Evolutionary conservation across 306 rosid genomes (phyloP).

Genomic region (Quercus engelmannii): DNA sequence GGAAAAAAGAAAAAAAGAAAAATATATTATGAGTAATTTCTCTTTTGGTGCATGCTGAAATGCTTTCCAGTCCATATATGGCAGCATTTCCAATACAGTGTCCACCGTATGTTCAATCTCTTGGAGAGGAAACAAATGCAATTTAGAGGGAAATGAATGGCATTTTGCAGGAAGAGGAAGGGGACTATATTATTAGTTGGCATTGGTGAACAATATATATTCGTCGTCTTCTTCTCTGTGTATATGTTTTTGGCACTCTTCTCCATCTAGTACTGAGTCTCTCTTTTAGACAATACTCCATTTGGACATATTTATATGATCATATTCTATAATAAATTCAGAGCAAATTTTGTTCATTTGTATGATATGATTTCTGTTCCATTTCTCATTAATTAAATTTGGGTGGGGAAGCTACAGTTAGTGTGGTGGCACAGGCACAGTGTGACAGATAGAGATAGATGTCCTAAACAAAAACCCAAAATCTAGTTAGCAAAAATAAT

Average conservation of each 20-base stretch:
- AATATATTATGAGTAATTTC: conserved; percentile 7
- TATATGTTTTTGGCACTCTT: conserved; percentile 36
- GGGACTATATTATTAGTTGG: conserved; percentile 43
- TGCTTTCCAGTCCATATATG: background rate
- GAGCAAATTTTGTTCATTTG: conserved; percentile 41
- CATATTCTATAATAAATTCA: conserved; percentile 52
- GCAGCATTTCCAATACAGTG: conserved; percentile 49
- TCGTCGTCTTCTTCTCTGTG: background rate
- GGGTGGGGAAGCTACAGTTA: conserved; percentile 6
- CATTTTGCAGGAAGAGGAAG: conserved; percentile 35
- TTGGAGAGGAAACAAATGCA: conserved; percentile 20
- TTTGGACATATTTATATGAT: conserved; percentile 54
- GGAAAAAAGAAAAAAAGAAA: background rate
- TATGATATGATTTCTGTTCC: conserved; percentile 10
- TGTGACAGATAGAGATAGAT: conserved; percentile 10
- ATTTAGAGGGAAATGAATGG: conserved; percentile 2
- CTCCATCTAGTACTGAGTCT: conserved; percentile 23
- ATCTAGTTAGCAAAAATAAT: background rate
- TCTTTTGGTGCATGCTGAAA: conserved; percentile 9
- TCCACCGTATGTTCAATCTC: conserved; percentile 23
- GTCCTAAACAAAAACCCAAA: conserved; percentile 8
- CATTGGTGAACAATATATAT: conserved; percentile 28
- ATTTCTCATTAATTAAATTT: background rate
- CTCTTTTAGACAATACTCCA: conserved; percentile 49
- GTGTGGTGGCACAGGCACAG: background rate